Conservation (phyloP, 805 yeast species). For the Lachancea cidri region DNA sequence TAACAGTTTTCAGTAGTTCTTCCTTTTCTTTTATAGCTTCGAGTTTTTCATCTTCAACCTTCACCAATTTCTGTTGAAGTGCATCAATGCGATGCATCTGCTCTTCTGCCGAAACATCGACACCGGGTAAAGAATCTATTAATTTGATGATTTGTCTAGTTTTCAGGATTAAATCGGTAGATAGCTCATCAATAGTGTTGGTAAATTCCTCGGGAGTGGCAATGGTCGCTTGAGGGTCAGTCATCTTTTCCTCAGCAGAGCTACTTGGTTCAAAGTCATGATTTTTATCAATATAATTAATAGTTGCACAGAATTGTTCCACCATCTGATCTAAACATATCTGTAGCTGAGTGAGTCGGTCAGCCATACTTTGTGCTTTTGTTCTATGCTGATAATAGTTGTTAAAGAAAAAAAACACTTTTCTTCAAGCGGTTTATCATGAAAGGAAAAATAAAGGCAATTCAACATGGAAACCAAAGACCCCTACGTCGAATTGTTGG, state of each 20-base stretch:
- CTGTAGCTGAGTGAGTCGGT: constrained; percentile 85
- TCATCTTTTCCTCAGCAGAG: constrained; percentile 49
- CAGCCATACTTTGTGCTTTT: constrained; percentile 62
- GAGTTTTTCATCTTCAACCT: constrained; percentile 54
- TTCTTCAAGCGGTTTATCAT: neutral
- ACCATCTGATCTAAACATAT: constrained; percentile 74
- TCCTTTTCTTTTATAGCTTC: constrained; percentile 61
- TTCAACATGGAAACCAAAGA: constrained; percentile 3
- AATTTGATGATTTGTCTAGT: constrained; percentile 81
- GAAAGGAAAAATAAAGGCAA: neutral
- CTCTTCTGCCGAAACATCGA: constrained; percentile 72
- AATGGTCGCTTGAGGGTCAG: constrained; percentile 55
- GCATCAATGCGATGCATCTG: constrained; percentile 62
- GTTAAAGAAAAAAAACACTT: neutral
- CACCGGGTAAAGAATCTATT: constrained; percentile 88
- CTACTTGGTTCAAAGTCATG: constrained; percentile 51
- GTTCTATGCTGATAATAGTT: no score
- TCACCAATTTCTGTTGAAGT: constrained; percentile 56
- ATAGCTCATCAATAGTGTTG: constrained; percentile 63
- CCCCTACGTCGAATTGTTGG: constrained; percentile 13
- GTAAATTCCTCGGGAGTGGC: constrained; percentile 43
- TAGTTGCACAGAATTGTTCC: constrained; percentile 74
- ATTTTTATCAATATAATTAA: constrained; percentile 73
- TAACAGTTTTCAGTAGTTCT: constrained; percentile 53
- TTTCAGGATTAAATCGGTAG: constrained; percentile 79